Evolutionary conservation across 2,329 filamentous ascomycete genomes (phyloP).

Genomic region (Colletotrichum sp.): DNA sequence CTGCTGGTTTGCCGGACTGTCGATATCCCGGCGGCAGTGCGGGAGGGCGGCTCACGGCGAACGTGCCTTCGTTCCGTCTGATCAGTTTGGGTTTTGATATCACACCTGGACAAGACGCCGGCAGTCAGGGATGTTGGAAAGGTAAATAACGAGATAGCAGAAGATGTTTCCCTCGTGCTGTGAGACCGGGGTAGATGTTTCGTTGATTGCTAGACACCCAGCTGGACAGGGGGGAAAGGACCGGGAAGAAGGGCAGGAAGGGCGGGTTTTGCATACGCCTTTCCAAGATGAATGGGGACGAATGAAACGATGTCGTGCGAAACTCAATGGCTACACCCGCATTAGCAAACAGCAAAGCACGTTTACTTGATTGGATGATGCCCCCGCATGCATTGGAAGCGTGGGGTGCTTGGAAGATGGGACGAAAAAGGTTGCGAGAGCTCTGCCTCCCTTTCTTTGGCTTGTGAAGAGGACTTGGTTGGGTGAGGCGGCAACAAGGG

Average conservation of each 20-base stretch:
- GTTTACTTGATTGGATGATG: background rate
- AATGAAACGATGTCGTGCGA: background rate
- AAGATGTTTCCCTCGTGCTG: background rate
- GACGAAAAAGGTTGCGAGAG: background rate
- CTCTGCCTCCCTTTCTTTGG: background rate
- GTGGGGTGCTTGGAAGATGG: background rate
- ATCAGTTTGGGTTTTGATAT: background rate
- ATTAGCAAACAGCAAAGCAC: background rate
- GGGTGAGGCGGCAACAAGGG: background rate
- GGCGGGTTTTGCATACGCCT: background rate
- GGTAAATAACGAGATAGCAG: background rate
- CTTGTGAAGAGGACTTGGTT: background rate
- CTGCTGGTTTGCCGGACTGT: background rate
- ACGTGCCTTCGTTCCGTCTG: background rate
- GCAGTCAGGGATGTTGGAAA: background rate
- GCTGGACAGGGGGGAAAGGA: background rate
- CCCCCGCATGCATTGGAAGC: background rate
- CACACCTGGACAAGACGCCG: background rate
- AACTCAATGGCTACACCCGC: background rate
- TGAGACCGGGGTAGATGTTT: background rate
- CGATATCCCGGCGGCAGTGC: background rate
- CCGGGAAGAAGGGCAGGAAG: background rate
- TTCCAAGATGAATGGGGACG: background rate
- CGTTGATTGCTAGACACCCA: background rate
- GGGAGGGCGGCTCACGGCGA: background rate